Evolutionary conservation across 2,329 filamentous ascomycete species (phyloP), one percentile per base, ranked within the genome.

Genomic region (Leptoxyphium fumago): DNA sequence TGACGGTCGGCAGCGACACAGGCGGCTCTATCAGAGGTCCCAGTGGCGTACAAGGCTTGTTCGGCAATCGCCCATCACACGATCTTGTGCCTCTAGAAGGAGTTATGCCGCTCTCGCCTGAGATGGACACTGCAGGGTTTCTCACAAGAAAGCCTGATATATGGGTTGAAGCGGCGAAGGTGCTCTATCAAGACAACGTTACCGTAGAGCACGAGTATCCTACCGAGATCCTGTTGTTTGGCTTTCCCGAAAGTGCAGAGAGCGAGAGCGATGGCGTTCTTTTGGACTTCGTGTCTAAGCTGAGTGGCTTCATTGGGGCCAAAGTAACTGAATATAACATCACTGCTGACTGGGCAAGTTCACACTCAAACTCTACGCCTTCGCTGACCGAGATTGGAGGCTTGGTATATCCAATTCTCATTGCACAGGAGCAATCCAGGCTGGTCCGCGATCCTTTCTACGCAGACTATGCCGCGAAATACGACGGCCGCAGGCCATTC

Each of bases 1-100:
- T 74, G 30, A 63, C 68, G 1, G 54, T 74, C 4, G 71, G 70
- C 2, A 67, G 63, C 29, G 70, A 72, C 44, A 72, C 68, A 7
- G 69, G 69, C 32, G 69, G 72, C 38, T 66, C 65, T 21, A 68
- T 75, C 34, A 65, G 72, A 14, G 62, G 61, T 5, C 71, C 72
- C 0, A 59, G 66, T 0, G 60, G 67, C 42, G 64, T 67, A 0
- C 67, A 74, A 50, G 71, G 71, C 3, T 51, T 70, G 2, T 74
- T 67, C 44, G 69, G 71, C 2, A 72, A 73, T 43, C 56, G 71
- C 4, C 71, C 71, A 2, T 67, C 66, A 1, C 63, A 68, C 40
- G 66, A 64, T 2, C 55, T 73, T 0, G 64, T 74, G 0, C 52
- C 61, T 8, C 58, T 75, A 1, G 64, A 69, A 6, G 59, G 68